Evolutionary conservation across 192 early-diverging fungal species (phyloP).

Genomic region (Coemansia umbellata): DNA sequence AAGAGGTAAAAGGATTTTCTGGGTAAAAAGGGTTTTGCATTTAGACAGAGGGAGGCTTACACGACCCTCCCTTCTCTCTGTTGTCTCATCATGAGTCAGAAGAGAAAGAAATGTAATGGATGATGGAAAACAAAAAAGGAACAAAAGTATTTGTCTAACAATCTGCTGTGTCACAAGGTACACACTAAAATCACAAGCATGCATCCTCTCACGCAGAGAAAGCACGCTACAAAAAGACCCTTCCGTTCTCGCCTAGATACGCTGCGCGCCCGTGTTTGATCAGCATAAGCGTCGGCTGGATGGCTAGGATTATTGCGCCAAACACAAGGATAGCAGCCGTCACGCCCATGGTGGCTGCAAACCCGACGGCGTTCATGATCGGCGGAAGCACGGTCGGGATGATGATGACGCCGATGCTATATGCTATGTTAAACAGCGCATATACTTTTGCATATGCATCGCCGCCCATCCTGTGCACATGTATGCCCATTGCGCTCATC

Average conservation of each 20-base stretch:
- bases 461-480: conserved; percentile 61
- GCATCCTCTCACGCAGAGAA: no score
- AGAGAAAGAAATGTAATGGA: no score
- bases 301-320: conserved; percentile 31
- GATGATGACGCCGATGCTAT: conserved; percentile 69
- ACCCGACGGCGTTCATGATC: conserved; percentile 54
- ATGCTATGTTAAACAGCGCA: conserved; percentile 74
- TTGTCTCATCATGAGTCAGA: no score
- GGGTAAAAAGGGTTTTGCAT: no score
- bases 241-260: conserved; percentile 25
- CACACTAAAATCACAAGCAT: no score
- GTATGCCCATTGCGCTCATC: conserved; percentile 65
- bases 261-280: conserved; percentile 30
- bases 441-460: conserved; percentile 59
- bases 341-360: conserved; percentile 54
- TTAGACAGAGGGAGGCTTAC: no score
- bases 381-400: conserved; percentile 65
- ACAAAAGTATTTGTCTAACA: no score
- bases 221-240: conserved; percentile 23
- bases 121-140: no score
- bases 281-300: conserved; percentile 27
- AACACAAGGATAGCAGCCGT: conserved; percentile 33
- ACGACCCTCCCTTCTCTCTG: no score
- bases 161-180: no score
- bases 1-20: no score